A percentile compares a stretch with the other conserved stretches of the same genome.
Evolutionary conservation across 2,329 filamentous ascomycete genomes (phyloP).

Genomic region (Hyphodiscus sp.): DNA sequence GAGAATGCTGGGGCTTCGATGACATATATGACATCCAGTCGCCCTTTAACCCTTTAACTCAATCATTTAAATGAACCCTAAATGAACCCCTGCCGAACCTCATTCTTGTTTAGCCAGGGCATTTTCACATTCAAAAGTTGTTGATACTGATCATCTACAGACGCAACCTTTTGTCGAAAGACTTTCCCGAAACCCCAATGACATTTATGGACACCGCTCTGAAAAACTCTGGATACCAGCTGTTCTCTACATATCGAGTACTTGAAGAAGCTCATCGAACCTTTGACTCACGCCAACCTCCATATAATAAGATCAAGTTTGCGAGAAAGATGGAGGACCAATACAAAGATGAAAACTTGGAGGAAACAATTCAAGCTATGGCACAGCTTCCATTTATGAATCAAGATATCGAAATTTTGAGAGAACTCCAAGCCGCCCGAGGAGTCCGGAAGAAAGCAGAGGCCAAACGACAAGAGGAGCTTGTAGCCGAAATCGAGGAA

Average conservation of each 20-base stretch:
- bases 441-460: slow-evolving; percentile 25
- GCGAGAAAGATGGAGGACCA: slow-evolving; percentile 18
- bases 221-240: slow-evolving; percentile 23
- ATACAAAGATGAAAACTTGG: slow-evolving; percentile 10
- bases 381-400: neutral
- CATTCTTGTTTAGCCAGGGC: no score
- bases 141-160: slow-evolving; percentile 14
- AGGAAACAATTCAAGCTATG: neutral
- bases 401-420: slow-evolving; percentile 17
- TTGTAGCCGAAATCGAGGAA: slow-evolving; percentile 35
- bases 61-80: no score
- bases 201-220: slow-evolving; percentile 32
- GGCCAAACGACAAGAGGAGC: slow-evolving; percentile 34
- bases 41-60: no score
- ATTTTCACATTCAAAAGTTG: neutral
- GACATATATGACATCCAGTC: no score
- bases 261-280: slow-evolving; percentile 33
- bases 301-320: slow-evolving; percentile 27
- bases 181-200: slow-evolving; percentile 34
- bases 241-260: slow-evolving; percentile 28
- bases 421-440: slow-evolving; percentile 36
- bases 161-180: slow-evolving; percentile 18
- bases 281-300: slow-evolving; percentile 16
- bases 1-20: no score
- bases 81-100: no score